phyloP scores from a whole-genome alignment of 176 grass and related monocot genomes.

The Chloris gayana region DNA sequence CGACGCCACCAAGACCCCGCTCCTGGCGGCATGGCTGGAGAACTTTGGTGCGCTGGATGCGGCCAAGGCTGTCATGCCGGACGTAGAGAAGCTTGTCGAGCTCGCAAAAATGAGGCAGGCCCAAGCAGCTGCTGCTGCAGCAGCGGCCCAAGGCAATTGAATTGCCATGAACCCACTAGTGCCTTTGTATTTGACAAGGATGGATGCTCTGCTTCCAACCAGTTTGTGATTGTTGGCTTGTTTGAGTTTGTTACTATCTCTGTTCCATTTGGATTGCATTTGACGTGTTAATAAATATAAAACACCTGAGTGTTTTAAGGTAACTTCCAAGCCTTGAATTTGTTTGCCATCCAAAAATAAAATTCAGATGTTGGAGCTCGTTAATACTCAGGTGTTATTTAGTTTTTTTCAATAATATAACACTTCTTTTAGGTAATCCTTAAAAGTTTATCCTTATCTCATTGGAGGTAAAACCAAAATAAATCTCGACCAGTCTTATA shows the following conservation, averaged over 20 bases:
- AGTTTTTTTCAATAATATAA: too few species aligned
- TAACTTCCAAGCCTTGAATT: too few species aligned
- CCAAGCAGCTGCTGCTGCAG: not conserved
- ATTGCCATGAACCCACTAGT: not conserved
- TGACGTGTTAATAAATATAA: too few species aligned
- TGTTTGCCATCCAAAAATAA: too few species aligned
- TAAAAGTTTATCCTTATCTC: too few species aligned
- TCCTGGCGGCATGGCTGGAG: conserved; percentile 41
- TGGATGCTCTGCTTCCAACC: too few species aligned
- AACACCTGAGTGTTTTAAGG: too few species aligned
- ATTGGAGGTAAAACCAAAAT: too few species aligned
- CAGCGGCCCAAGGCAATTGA: not conserved
- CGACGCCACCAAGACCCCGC: conserved; percentile 38
- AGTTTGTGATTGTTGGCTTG: not conserved
- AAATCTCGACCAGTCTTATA: too few species aligned
- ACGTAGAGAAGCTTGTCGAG: conserved; percentile 29
- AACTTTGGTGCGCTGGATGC: conserved; percentile 30
- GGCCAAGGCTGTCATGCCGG: conserved; percentile 28
- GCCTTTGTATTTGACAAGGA: not conserved
- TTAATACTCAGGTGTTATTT: too few species aligned
- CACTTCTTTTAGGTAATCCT: too few species aligned
- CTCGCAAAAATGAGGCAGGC: conserved; percentile 4
- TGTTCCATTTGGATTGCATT: not conserved
- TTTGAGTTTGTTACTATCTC: not conserved
- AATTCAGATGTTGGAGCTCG: too few species aligned